Evolutionary conservation across 106 monocot genomes (phyloP).

Genomic region (Amphibolis antarctica): DNA sequence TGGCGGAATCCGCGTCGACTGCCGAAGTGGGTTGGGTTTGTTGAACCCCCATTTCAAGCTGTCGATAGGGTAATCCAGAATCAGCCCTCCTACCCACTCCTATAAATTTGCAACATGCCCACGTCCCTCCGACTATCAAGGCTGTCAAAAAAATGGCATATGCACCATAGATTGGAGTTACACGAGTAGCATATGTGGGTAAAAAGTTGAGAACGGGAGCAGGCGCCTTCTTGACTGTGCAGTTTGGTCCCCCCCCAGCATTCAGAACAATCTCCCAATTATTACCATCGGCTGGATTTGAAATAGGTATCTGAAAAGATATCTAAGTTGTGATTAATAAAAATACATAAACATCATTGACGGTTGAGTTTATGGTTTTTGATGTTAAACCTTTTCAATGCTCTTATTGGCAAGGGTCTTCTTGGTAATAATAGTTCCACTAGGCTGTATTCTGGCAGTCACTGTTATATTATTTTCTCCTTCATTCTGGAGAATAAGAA

Average conservation of each 20-base stretch:
- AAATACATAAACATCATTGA: no score
- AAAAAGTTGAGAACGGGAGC: constrained; percentile 12
- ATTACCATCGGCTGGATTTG: neutral
- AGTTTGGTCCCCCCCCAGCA: constrained; percentile 29
- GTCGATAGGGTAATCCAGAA: constrained; percentile 37
- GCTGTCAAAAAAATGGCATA: constrained; percentile 28
- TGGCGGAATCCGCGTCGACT: constrained; percentile 4
- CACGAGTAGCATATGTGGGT: constrained; percentile 24
- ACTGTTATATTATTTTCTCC: neutral
- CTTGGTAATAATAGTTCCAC: neutral
- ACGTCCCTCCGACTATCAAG: constrained; percentile 24
- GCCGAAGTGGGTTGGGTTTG: constrained; percentile 7
- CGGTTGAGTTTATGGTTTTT: neutral
- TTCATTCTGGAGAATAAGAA: neutral
- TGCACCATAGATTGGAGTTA: constrained; percentile 48
- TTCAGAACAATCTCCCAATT: constrained; percentile 20
- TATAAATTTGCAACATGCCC: constrained; percentile 53
- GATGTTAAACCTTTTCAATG: neutral
- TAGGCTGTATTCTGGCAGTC: neutral
- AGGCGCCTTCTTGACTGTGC: constrained; percentile 18
- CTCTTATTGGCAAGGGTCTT: neutral
- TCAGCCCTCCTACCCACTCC: constrained; percentile 22
- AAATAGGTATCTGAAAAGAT: neutral
- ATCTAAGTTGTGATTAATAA: no score
- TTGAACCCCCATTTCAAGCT: constrained; percentile 49